Base-by-base conservation (phyloP, 441 rosid genomes). In the Gossypium gossypioides region DNA sequence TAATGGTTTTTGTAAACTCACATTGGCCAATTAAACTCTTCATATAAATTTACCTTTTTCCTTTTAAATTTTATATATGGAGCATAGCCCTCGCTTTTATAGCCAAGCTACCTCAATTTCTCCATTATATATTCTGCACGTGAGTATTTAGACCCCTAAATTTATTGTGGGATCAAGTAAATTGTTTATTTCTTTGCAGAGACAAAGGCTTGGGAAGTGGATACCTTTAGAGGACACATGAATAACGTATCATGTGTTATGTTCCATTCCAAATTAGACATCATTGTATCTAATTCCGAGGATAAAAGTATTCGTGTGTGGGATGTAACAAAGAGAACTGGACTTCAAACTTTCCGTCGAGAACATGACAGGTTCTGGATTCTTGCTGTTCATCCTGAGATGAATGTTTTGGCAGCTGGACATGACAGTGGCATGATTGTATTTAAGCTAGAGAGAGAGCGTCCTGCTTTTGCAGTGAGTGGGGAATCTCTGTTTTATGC, bases 361-460 rank as follows among this genome's bases (percentile, higher is more conserved):
- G 94, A 89, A 80, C 94, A 91, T 81, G 96, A 88, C 68, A 80
- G 98, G 0, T 91, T 91, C 79, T 91, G 98, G 97, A 89, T 88
- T 62, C 89, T 93, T 52, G 81, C 96, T 58, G 83, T 88, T 72
- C 97, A 91, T 66, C 98, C 98, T 2, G 96, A 88, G 77, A 88
- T 86, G 87, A 93, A 93, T 80, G 86, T 93, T 63, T 78, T 93
- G 76, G 98, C 98, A 56, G 97, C 98, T 2, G 97, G 98, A 15
- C 98, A 93, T 77, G 98, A 93, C 78, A 86, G 86, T 77, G 98
- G 98, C 13, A 87, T 93, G 98, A 83, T 91, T 55, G 98, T 93
- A 16, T 93, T 93, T 71, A 92, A 92, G 74, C 81, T 92, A 72
- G 97, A 89, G 84, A 89, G 98, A 78, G 97, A 92, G 74, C 79